Evolutionary conservation across 441 rosid species (phyloP).

Genomic region (Gossypium laxum): DNA sequence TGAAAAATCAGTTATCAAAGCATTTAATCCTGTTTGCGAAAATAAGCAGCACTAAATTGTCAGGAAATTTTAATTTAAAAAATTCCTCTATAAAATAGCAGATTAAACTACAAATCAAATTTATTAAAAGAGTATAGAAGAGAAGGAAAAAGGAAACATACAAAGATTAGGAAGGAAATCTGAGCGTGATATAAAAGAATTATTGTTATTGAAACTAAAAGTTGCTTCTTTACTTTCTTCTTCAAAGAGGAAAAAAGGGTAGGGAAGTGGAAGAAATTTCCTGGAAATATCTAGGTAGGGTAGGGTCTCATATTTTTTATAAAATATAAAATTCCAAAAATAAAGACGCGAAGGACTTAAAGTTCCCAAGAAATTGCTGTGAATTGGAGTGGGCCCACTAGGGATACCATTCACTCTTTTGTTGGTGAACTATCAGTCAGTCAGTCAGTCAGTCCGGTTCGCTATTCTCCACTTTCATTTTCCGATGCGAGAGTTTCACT

Average conservation of each 20-base stretch:
- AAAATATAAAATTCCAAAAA: too few species aligned
- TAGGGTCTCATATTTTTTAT: background rate
- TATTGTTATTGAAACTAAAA: background rate
- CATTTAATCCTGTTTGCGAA: background rate
- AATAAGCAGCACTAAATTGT: background rate
- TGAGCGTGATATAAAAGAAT: background rate
- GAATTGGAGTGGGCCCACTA: background rate
- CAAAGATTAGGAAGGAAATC: background rate
- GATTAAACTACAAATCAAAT: background rate
- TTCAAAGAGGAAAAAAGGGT: background rate
- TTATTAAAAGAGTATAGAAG: background rate
- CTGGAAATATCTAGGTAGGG: slow-evolving; percentile 15
- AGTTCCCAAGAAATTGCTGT: background rate
- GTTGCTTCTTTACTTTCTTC: background rate
- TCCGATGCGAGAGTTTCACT: background rate
- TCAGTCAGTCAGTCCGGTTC: too few species aligned
- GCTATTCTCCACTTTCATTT: background rate
- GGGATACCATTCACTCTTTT: background rate
- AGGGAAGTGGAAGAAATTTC: slow-evolving; percentile 22
- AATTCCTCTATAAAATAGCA: background rate
- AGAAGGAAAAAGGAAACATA: background rate
- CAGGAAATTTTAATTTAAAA: background rate
- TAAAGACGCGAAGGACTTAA: too few species aligned
- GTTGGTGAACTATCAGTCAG: too few species aligned
- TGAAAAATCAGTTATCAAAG: background rate